phyloP scores from a whole-genome alignment of 768 basidiomycete species.

The Mycena maculata region DNA sequence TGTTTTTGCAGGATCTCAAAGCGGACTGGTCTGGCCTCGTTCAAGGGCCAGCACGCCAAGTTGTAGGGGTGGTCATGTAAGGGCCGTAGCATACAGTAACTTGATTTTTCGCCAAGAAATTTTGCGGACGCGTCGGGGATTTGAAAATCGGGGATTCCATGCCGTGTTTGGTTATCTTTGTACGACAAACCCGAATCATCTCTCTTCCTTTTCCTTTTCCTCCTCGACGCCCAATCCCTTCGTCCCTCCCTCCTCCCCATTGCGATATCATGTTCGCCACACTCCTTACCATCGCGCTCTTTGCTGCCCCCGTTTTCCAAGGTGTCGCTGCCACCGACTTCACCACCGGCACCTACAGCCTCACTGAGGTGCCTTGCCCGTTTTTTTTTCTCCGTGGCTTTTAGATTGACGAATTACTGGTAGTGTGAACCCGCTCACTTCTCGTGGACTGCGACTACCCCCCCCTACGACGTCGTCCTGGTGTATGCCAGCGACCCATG shows the following conservation, averaged over 20 bases:
- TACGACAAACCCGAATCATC: neutral
- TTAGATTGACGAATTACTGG: neutral
- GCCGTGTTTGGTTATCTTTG: slow-evolving; percentile 10
- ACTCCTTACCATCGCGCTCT: slow-evolving; percentile 79
- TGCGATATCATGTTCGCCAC: slow-evolving; percentile 77
- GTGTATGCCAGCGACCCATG: slow-evolving; percentile 67
- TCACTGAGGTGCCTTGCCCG: slow-evolving; percentile 63
- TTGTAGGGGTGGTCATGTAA: slow-evolving; percentile 45
- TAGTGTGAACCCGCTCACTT: slow-evolving; percentile 67
- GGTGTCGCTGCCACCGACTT: slow-evolving; percentile 64
- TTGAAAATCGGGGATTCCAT: neutral
- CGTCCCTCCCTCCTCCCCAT: slow-evolving; percentile 41
- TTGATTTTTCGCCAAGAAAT: slow-evolving; percentile 26
- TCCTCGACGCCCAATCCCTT: slow-evolving; percentile 42
- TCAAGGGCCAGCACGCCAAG: slow-evolving; percentile 64
- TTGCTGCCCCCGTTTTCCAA: slow-evolving; percentile 65
- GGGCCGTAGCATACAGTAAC: slow-evolving; percentile 20
- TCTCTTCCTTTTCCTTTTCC: slow-evolving; percentile 38
- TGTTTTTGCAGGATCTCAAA: slow-evolving; percentile 65
- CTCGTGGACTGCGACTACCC: slow-evolving; percentile 60
- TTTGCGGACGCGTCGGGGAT: slow-evolving; percentile 6
- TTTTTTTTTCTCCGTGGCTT: slow-evolving; percentile 1
- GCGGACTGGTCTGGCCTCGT: slow-evolving; percentile 72
- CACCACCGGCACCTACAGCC: slow-evolving; percentile 59
- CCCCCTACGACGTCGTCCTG: slow-evolving; percentile 70